Evolutionary conservation across 495 filamentous ascomycete genomes (phyloP).

Genomic region (Podospora conica): DNA sequence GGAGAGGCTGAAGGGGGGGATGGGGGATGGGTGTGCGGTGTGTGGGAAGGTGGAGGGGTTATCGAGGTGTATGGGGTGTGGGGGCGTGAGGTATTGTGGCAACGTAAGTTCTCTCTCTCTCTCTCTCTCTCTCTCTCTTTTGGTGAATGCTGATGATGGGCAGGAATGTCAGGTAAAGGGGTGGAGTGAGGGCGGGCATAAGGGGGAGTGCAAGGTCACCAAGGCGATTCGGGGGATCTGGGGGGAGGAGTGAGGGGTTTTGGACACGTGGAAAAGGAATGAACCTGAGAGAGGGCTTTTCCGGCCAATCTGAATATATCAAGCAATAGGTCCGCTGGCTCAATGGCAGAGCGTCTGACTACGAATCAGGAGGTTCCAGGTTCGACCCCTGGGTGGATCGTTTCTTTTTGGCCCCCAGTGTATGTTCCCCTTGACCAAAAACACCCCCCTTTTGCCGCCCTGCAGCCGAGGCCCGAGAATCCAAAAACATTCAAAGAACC

Average conservation of each 20-base stretch:
- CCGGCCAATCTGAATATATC: neutral
- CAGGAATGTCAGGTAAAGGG: slow-evolving; percentile 38
- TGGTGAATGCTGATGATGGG: slow-evolving; percentile 1
- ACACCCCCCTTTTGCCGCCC: neutral
- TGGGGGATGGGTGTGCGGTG: slow-evolving; percentile 10
- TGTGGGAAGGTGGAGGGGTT: slow-evolving; percentile 26
- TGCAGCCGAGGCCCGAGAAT: neutral
- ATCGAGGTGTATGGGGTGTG: slow-evolving; percentile 38
- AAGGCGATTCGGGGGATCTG: slow-evolving; percentile 36
- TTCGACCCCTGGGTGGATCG: slow-evolving; percentile 10
- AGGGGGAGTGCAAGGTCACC: slow-evolving; percentile 37
- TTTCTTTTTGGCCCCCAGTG: neutral
- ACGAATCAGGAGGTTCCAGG: slow-evolving; percentile 4
- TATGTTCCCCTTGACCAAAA: neutral
- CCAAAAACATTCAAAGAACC: neutral
- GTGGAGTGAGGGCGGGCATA: slow-evolving; percentile 39
- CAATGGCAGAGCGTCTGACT: slow-evolving; percentile 6
- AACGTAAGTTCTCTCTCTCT: slow-evolving; percentile 28
- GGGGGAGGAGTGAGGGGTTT: slow-evolving; percentile 1
- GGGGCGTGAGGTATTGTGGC: slow-evolving; percentile 35
- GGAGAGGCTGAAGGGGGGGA: slow-evolving; percentile 15
- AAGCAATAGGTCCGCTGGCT: slow-evolving; percentile 3
- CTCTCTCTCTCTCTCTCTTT: neutral
- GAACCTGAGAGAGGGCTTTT: neutral
- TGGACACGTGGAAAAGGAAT: neutral